Evolutionary conservation across 257 asterid species (phyloP), one percentile per base, ranked within the genome.

Genomic region (Ajuga chamaepitys): DNA sequence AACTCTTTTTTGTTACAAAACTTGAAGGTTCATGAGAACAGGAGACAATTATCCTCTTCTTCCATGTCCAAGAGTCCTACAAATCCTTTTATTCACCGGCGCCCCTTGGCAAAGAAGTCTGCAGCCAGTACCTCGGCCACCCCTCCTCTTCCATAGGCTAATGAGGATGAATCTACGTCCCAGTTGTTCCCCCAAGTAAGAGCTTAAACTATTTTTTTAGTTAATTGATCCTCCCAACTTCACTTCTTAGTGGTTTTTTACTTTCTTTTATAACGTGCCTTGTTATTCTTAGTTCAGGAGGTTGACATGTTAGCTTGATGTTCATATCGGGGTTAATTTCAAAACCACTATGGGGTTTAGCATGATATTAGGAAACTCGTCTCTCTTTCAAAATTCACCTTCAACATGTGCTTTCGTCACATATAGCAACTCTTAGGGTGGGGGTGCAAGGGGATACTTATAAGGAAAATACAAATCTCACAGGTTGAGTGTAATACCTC

Each of bases 141-240:
- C 70, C 74, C 94, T 35, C 89, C 91, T 58, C 88, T 85, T 63
- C 94, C 89, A 11, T 89, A 95, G 97, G 86, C 88, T 35, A 78
- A 67, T 62, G 78, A 52, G 12, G 51, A 86, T 67, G 54, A 82
- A 50, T 77, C 90, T 63, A 76, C 96, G 8, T 86, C 94, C 57
- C 80, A 77, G 51, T 56, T 68, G 38, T 78, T 80, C 62, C 79
- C n/a, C 87, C 11, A 82, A 82, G 95, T 89, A 83, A 72, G 74
- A 20, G 28, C 32, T 48, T 8, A 53, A 28, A 56, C 24, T 16
- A 28, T 32, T 2, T 58, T 46, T 11, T 14, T 32, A 40, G 21
- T 48, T 62, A 14, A 7, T 51, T 42, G 70, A 13, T 44, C 13
- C 69, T 60, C 51, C 17, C 41, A 61, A 60, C 32, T 61, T 54